phyloP scores from a whole-genome alignment of 371 early-diverging fungal genomes.

The Mortierella sp. region DNA sequence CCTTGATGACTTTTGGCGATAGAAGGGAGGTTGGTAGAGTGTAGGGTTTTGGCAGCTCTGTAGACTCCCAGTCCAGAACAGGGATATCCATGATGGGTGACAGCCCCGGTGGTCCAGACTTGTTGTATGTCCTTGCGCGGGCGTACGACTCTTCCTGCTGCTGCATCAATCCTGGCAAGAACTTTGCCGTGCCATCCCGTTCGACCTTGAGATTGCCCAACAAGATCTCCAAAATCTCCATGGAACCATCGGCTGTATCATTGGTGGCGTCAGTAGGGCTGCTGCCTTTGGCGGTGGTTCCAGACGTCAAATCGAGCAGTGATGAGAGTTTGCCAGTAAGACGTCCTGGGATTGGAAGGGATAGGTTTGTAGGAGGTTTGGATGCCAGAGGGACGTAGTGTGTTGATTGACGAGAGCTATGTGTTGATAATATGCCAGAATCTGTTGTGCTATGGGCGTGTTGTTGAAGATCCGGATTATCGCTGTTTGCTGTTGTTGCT shows the following conservation, averaged over 20 bases:
- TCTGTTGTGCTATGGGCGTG: neutral
- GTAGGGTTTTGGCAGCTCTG: conserved; percentile 28
- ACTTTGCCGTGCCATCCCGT: conserved; percentile 32
- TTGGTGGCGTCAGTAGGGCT: neutral
- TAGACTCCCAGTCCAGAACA: conserved; percentile 31
- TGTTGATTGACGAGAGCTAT: neutral
- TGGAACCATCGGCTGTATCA: neutral
- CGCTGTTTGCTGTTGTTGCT: neutral
- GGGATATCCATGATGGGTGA: conserved; percentile 6
- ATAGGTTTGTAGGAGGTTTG: neutral
- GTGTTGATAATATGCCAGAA: neutral
- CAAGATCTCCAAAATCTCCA: conserved; percentile 4
- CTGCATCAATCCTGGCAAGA: conserved; percentile 23
- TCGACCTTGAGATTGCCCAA: conserved; percentile 36
- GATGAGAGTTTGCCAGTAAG: neutral
- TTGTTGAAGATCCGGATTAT: neutral
- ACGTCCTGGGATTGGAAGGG: neutral
- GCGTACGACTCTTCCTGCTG: conserved; percentile 21
- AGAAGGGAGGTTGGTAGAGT: conserved; percentile 26
- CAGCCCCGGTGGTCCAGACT: neutral
- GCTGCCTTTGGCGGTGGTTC: neutral
- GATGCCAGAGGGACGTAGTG: neutral
- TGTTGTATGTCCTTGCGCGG: conserved; percentile 15
- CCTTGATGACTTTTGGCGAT: conserved; percentile 15
- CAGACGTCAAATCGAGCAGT: neutral